phyloP scores from a whole-genome alignment of 2,329 filamentous ascomycete species.

The Sordariomycetes sp. region DNA sequence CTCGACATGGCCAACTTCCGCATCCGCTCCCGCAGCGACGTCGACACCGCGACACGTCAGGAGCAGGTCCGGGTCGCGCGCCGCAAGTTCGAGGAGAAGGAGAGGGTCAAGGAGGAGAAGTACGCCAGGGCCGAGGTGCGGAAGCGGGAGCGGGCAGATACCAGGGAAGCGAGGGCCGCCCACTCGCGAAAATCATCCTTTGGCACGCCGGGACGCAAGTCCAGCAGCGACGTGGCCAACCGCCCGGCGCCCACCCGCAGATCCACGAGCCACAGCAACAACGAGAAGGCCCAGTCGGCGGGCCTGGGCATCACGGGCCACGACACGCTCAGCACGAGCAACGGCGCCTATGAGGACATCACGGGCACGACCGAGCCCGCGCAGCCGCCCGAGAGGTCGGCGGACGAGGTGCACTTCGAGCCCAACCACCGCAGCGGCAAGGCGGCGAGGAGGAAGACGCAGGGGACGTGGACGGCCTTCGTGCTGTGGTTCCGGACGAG shows the following conservation, averaged over 20 bases:
- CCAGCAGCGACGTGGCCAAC: constrained; percentile 17
- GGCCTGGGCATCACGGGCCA: no score
- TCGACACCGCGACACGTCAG: constrained; percentile 43
- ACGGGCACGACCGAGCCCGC: constrained; percentile 17
- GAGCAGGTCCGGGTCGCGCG: constrained; percentile 53
- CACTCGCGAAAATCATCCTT: constrained; percentile 1
- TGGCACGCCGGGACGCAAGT: constrained; percentile 15
- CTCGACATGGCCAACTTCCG: constrained; percentile 50
- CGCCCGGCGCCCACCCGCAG: constrained; percentile 18
- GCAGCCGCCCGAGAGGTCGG: constrained; percentile 15
- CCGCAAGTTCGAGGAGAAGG: constrained; percentile 53
- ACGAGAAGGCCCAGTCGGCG: constrained; percentile 1
- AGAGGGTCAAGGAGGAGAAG: constrained; percentile 53
- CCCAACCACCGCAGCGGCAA: constrained; percentile 11
- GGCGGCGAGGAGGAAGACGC: constrained; percentile 50
- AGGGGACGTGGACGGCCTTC: constrained; percentile 53
- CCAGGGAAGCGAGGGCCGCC: constrained; percentile 45
- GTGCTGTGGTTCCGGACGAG: constrained; percentile 55
- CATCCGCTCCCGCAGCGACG: constrained; percentile 50
- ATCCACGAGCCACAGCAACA: constrained; percentile 12
- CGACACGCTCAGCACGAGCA: not conserved
- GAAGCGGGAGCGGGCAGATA: constrained; percentile 49
- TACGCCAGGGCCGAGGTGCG: constrained; percentile 49
- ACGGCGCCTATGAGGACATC: constrained; percentile 29
- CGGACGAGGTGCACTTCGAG: constrained; percentile 6